A percentile compares a stretch with the other conserved stretches of the same genome.
Evolutionary conservation across 2,329 filamentous ascomycete species (phyloP).

Genomic region (Scedosporium aurantiacum): DNA sequence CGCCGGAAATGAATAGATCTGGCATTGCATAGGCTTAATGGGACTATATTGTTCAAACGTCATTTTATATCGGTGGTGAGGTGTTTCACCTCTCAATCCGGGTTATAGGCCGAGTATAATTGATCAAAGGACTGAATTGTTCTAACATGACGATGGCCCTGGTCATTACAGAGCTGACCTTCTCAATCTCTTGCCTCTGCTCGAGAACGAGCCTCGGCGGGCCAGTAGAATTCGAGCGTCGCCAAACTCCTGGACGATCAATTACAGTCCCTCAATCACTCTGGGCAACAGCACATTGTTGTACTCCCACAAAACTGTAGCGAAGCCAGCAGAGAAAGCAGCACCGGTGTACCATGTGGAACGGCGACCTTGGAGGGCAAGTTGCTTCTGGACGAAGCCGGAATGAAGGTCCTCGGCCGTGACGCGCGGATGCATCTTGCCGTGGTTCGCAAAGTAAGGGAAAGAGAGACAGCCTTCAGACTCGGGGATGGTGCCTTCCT

Average conservation of each 20-base stretch:
- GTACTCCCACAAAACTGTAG: conserved; percentile 22
- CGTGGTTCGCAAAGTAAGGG: conserved; percentile 15
- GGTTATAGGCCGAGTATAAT: no score
- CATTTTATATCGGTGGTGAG: no score
- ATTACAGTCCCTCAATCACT: conserved; percentile 5
- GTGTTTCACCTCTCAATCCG: no score
- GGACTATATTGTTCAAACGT: no score
- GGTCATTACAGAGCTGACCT: no score
- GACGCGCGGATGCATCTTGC: conserved; percentile 25
- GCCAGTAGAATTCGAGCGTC: no score
- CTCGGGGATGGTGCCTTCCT: conserved; percentile 15
- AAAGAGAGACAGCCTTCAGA: neutral
- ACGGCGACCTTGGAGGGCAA: conserved; percentile 28
- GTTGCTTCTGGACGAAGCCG: conserved; percentile 29
- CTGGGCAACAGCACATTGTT: conserved; percentile 12
- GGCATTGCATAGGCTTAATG: no score
- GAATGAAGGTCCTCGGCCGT: conserved; percentile 20
- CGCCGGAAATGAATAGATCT: no score
- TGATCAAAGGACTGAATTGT: no score
- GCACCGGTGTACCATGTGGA: conserved; percentile 33
- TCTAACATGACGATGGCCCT: no score
- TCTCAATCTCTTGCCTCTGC: no score
- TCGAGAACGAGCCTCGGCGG: no score
- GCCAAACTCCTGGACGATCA: neutral
- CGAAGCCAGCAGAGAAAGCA: conserved; percentile 23